These are phyloP conservation scores for Suillus sp. DNA, from an alignment of 768 basidiomycete genomes.

Conservation along the genomic window DNA sequence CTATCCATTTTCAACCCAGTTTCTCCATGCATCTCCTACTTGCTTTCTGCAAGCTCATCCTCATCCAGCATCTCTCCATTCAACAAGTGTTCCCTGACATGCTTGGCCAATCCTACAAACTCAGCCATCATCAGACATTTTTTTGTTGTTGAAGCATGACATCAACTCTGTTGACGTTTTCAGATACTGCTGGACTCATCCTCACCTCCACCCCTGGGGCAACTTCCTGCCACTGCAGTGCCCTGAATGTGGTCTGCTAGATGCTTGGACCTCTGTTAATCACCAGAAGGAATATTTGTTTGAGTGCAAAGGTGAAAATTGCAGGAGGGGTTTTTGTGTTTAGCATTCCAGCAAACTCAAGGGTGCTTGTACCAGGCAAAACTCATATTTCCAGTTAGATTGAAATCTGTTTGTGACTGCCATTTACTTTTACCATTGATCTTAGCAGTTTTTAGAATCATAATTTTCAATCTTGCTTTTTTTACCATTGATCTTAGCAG, in stretches of 20 bases:
- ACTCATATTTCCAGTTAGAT: background rate
- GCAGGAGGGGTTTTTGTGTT: background rate
- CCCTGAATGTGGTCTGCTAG: background rate
- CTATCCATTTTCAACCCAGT: background rate
- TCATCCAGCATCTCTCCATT: background rate
- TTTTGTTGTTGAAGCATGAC: background rate
- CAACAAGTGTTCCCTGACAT: background rate
- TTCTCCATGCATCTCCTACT: background rate
- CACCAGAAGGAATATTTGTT: background rate
- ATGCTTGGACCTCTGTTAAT: background rate
- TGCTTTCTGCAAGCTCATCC: background rate
- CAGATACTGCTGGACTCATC: background rate
- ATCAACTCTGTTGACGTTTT: background rate
- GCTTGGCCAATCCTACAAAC: background rate
- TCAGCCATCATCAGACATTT: background rate
- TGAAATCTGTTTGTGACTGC: background rate
- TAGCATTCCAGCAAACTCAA: background rate
- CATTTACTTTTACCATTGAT: background rate
- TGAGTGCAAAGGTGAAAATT: background rate
- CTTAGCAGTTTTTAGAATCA: background rate
- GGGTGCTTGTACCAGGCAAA: background rate
- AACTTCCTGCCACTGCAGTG: background rate
- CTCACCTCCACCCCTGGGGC: background rate
- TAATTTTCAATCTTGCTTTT: too few species aligned
- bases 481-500: background rate